phyloP scores from a whole-genome alignment of 371 early-diverging fungal species.

The Ordospora pajunii region DNA sequence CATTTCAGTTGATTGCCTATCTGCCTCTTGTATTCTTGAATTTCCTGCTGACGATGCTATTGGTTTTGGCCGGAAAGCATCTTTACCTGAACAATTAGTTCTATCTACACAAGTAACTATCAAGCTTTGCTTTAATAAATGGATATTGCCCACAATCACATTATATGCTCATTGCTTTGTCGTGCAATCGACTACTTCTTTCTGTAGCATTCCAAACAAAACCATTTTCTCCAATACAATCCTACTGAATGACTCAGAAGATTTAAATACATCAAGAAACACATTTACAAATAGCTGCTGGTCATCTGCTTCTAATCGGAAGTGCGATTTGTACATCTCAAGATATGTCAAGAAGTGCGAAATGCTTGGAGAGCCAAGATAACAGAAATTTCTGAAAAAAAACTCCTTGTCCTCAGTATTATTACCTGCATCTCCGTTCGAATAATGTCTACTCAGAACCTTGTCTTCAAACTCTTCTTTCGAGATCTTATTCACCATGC shows the following conservation, averaged over 20 bases:
- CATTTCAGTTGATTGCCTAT: neutral
- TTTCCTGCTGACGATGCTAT: neutral
- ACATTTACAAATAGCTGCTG: slow-evolving; percentile 20
- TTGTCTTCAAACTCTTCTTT: neutral
- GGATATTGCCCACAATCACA: neutral
- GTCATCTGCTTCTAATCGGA: slow-evolving; percentile 24
- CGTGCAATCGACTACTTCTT: neutral
- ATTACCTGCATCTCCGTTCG: no score
- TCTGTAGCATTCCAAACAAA: slow-evolving; percentile 27
- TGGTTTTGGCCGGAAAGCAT: neutral
- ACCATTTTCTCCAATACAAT: slow-evolving; percentile 35
- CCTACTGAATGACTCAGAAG: slow-evolving; percentile 4
- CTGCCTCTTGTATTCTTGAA: neutral
- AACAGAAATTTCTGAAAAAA: slow-evolving; percentile 22
- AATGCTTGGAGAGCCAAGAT: slow-evolving; percentile 33
- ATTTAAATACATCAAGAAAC: slow-evolving; percentile 18
- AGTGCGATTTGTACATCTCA: slow-evolving; percentile 36
- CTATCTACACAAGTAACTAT: neutral
- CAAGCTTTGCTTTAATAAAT: neutral
- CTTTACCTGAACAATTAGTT: neutral
- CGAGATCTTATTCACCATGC: neutral
- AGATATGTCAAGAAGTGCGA: slow-evolving; percentile 47
- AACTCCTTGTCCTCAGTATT: neutral
- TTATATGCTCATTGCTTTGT: no score
- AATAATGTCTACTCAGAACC: no score